A percentile compares a stretch with the other conserved stretches of the same genome.
Evolutionary conservation across 2,329 filamentous ascomycete species (phyloP).

Genomic region (Orbilia quercus): DNA sequence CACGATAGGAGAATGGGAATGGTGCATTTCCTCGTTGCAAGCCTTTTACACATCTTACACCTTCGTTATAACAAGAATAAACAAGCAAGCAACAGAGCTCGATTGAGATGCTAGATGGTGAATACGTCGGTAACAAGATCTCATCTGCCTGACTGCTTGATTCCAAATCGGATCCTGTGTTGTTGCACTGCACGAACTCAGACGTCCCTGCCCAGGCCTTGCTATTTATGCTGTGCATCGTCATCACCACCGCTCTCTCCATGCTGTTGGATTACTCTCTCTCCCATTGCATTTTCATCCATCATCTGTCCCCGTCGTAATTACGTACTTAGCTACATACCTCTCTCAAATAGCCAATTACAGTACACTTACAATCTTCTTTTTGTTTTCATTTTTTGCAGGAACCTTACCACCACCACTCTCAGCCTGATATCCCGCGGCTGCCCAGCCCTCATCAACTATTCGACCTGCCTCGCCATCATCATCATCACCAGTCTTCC

Average conservation of each 20-base stretch:
- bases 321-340: neutral
- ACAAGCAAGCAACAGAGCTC: too few species aligned
- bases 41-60: too few species aligned
- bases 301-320: neutral
- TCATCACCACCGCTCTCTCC: neutral
- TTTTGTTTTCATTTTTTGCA: conserved; percentile 19
- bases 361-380: conserved; percentile 16
- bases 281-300: neutral
- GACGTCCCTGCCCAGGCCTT: neutral
- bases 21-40: neutral
- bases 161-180: conserved; percentile 48
- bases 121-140: neutral
- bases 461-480: conserved; percentile 52
- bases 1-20: conserved; percentile 3
- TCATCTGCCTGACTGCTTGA: conserved; percentile 5
- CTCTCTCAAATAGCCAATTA: neutral
- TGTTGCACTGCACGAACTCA: conserved; percentile 24
- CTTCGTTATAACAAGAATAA: too few species aligned
- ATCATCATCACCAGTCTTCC: conserved; percentile 36
- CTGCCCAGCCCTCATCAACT: conserved; percentile 51
- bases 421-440: conserved; percentile 52
- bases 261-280: neutral
- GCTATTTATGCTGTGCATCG: neutral
- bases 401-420: conserved; percentile 57
- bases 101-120: neutral